Evolutionary conservation across 495 filamentous ascomycete genomes (phyloP).

Genomic region (Aspergillus saccharolyticus): DNA sequence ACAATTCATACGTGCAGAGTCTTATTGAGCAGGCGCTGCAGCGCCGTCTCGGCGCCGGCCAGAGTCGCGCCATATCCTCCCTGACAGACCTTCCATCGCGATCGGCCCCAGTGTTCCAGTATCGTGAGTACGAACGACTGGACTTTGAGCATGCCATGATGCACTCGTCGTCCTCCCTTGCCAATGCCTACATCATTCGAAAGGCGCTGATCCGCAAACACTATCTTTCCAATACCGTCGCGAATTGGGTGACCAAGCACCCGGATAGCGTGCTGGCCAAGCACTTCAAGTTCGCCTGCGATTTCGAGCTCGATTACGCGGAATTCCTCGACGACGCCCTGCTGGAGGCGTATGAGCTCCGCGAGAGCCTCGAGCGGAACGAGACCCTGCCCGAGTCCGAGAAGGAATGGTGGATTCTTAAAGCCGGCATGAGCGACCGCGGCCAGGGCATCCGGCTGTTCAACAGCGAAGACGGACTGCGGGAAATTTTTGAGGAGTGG

Average conservation of each 20-base stretch:
- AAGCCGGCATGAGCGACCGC: conserved; percentile 94
- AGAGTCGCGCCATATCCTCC: conserved; percentile 42
- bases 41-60: conserved; percentile 48
- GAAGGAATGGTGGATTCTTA: conserved; percentile 95
- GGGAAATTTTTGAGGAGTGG: conserved; percentile 84
- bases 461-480: conserved; percentile 71
- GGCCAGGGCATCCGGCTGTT: conserved; percentile 91
- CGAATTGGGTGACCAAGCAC: conserved; percentile 76
- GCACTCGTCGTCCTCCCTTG: conserved; percentile 54
- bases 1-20: conserved; percentile 79
- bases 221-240: conserved; percentile 74
- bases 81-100: conserved; percentile 39
- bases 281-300: conserved; percentile 67
- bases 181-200: conserved; percentile 86
- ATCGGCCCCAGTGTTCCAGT: conserved; percentile 62
- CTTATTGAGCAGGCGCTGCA: conserved; percentile 69
- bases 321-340: conserved; percentile 95
- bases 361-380: conserved; percentile 68
- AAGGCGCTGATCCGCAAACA: conserved; percentile 98
- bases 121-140: conserved; percentile 78
- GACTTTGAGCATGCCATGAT: conserved; percentile 69
- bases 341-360: conserved; percentile 79
- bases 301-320: conserved; percentile 92
- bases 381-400: conserved; percentile 40
- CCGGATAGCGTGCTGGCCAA: conserved; percentile 61